Conservation (phyloP, 1,284 basidiomycete genomes). For the Cryptococcus amylolentus region DNA sequence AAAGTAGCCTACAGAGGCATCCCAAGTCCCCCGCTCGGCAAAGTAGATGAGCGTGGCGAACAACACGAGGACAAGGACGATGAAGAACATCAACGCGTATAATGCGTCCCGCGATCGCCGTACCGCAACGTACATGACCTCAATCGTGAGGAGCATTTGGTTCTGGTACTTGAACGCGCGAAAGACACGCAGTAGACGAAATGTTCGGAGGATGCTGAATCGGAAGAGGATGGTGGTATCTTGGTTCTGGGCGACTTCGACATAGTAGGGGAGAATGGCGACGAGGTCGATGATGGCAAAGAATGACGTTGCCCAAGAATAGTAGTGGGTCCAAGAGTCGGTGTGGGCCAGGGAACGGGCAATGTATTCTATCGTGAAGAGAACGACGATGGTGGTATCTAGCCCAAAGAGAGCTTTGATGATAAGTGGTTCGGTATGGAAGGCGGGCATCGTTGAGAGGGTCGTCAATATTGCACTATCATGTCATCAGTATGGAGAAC, state of each 20-base stretch:
- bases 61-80: conserved; percentile 76
- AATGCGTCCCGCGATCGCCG: conserved; percentile 78
- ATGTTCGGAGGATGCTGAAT: conserved; percentile 74
- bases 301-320: conserved; percentile 57
- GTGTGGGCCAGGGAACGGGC: conserved; percentile 48
- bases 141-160: conserved; percentile 71
- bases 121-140: conserved; percentile 88
- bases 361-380: conserved; percentile 70
- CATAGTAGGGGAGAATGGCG: conserved; percentile 79
- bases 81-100: conserved; percentile 79
- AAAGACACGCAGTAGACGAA: conserved; percentile 79
- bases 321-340: conserved; percentile 47
- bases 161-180: conserved; percentile 70
- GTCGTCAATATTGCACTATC: conserved; percentile 74
- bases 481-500: conserved; percentile 26
- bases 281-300: conserved; percentile 79
- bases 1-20: conserved; percentile 69
- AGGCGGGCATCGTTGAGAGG: conserved; percentile 76
- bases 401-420: conserved; percentile 75
- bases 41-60: conserved; percentile 86
- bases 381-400: conserved; percentile 66
- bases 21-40: conserved; percentile 81
- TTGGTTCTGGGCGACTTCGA: conserved; percentile 74
- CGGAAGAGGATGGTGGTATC: conserved; percentile 83
- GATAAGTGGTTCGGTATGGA: conserved; percentile 61